Conservation (phyloP, 2,329 filamentous ascomycete species). For the Chaetomium sp. region DNA sequence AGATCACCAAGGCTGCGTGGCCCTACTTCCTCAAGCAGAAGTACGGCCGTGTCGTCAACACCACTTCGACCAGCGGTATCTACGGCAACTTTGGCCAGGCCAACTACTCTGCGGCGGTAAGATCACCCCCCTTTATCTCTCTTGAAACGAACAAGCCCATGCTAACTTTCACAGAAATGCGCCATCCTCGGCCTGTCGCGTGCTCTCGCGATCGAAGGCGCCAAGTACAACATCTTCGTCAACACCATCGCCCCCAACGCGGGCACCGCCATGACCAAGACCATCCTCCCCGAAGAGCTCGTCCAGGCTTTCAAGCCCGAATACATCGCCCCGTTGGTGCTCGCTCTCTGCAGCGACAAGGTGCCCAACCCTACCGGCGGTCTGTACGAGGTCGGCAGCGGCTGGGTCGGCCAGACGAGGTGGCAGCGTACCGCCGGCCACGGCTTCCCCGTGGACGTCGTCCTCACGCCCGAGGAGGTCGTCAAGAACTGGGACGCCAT, state of each 20-base stretch:
- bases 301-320: constrained; percentile 99
- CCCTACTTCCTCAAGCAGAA: constrained; percentile 97
- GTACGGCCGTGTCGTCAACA: constrained; percentile 95
- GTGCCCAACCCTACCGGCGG: constrained; percentile 78
- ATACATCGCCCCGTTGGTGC: constrained; percentile 90
- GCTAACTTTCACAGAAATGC: constrained; percentile 55
- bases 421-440: constrained; percentile 91
- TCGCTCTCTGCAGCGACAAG: constrained; percentile 78
- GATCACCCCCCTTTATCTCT: constrained; percentile 22
- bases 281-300: constrained; percentile 92
- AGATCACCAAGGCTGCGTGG: constrained; percentile 95
- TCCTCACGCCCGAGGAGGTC: constrained; percentile 79
- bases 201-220: constrained; percentile 84
- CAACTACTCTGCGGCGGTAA: constrained; percentile 86
- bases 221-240: constrained; percentile 96
- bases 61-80: constrained; percentile 92
- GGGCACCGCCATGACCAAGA: constrained; percentile 89
- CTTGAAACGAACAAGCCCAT: background rate
- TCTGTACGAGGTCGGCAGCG: constrained; percentile 90
- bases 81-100: constrained; percentile 99
- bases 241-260: constrained; percentile 98
- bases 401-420: constrained; percentile 85
- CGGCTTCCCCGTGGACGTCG: constrained; percentile 82
- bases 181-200: constrained; percentile 95
- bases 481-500: constrained; percentile 70